These are phyloP conservation scores for Xylariales sp. DNA, from an alignment of 2,329 filamentous ascomycete species.

Conservation along the genomic window DNA sequence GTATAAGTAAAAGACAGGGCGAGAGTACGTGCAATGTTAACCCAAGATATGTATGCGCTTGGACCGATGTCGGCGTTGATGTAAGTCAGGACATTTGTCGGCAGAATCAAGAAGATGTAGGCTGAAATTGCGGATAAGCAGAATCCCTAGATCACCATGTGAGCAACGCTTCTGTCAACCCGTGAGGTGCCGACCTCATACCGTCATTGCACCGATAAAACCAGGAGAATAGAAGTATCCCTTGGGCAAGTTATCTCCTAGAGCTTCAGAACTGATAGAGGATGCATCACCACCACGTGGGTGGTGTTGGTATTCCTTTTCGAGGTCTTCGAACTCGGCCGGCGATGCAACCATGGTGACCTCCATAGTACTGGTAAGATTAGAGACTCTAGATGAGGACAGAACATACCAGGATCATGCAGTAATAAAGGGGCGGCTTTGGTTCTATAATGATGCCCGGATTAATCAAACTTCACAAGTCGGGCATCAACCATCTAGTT, in stretches of 20 bases:
- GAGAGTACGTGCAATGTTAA: conserved; percentile 31
- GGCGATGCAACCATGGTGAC: background rate
- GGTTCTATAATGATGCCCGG: too few species aligned
- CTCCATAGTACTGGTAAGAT: background rate
- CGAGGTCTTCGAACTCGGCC: conserved; percentile 3
- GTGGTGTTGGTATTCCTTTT: conserved; percentile 43
- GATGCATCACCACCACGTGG: conserved; percentile 20
- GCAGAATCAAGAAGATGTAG: conserved; percentile 33
- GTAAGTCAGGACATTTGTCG: conserved; percentile 31
- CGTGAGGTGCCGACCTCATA: conserved; percentile 17
- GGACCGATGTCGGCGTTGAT: conserved; percentile 34
- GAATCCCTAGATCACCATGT: conserved; percentile 26
- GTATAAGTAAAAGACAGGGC: conserved; percentile 32
- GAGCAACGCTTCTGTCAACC: too few species aligned
- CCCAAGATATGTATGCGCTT: conserved; percentile 29
- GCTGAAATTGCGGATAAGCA: conserved; percentile 32
- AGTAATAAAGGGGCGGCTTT: too few species aligned
- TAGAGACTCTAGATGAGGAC: background rate
- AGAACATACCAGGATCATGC: too few species aligned
- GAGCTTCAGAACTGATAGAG: conserved; percentile 30
- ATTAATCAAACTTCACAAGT: too few species aligned
- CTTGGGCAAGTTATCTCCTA: conserved; percentile 29
- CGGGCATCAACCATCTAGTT: too few species aligned
- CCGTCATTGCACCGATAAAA: conserved; percentile 28
- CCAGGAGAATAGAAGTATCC: conserved; percentile 31